A percentile compares a stretch with the other conserved stretches of the same genome.
phyloP scores from a whole-genome alignment of 495 filamentous ascomycete species.

The Chaetomidium leptoderma region DNA sequence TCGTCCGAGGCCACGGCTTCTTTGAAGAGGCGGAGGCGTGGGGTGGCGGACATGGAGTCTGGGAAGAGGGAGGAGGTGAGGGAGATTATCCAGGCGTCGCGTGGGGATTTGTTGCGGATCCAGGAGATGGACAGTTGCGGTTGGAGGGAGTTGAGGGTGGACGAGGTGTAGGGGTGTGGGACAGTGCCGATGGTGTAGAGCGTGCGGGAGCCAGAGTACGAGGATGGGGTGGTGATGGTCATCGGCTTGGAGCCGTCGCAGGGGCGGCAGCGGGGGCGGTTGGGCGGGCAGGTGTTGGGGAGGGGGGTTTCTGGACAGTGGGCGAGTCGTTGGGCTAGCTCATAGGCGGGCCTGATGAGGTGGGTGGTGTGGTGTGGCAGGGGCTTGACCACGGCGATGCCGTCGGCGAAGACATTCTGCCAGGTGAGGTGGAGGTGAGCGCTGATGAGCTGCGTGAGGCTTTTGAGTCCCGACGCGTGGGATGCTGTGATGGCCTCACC shows the following conservation, averaged over 20 bases:
- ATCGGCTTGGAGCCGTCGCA: slow-evolving; percentile 59
- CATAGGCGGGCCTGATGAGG: slow-evolving; percentile 62
- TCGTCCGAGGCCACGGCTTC: slow-evolving; percentile 68
- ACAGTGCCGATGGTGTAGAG: slow-evolving; percentile 80
- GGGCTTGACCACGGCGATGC: slow-evolving; percentile 77
- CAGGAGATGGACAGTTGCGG: slow-evolving; percentile 58
- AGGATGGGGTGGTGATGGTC: slow-evolving; percentile 53
- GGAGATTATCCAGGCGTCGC: slow-evolving; percentile 73
- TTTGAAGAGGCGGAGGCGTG: slow-evolving; percentile 71
- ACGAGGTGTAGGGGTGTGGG: slow-evolving; percentile 84
- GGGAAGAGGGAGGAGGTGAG: slow-evolving; percentile 68
- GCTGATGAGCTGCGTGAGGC: slow-evolving; percentile 72
- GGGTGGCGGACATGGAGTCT: slow-evolving; percentile 52
- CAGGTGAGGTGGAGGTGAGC: slow-evolving; percentile 82
- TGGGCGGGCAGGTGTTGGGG: slow-evolving; percentile 81
- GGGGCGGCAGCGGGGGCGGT: slow-evolving; percentile 63
- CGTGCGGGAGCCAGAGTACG: slow-evolving; percentile 57
- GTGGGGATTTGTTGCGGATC: slow-evolving; percentile 68
- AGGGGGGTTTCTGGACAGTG: slow-evolving; percentile 67
- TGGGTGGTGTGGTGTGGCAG: slow-evolving; percentile 65
- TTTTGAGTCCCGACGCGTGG: slow-evolving; percentile 53
- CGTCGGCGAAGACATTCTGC: slow-evolving; percentile 67
- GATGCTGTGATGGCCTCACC: slow-evolving; percentile 54
- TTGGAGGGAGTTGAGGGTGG: slow-evolving; percentile 50
- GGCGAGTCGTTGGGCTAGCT: slow-evolving; percentile 67